Conservation (phyloP, 2,329 filamentous ascomycete species). For the Podosphaera aphanis region DNA sequence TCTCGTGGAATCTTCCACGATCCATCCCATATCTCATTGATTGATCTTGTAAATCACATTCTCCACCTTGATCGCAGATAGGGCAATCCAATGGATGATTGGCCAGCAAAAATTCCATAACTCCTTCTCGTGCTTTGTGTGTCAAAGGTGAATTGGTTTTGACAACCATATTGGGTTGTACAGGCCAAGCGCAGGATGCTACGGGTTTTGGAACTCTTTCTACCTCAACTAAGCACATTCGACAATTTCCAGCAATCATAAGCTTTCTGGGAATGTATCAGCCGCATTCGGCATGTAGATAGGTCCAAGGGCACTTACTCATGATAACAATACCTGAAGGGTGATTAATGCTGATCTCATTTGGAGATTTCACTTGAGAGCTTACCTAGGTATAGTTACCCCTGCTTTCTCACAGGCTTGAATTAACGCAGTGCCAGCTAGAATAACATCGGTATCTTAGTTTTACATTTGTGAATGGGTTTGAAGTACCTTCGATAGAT, state of each 20-base stretch:
- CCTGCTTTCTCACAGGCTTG: constrained; percentile 98
- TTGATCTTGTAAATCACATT: constrained; percentile 97
- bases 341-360: constrained; percentile 12
- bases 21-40: constrained; percentile 97
- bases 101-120: constrained; percentile 95
- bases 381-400: constrained; percentile 60
- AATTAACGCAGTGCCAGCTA: constrained; percentile 89
- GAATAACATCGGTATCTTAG: constrained; percentile 18
- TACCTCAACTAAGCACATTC: constrained; percentile 98
- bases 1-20: constrained; percentile 87
- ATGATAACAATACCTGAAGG: constrained; percentile 81
- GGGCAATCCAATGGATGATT: constrained; percentile 94
- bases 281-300: constrained; percentile 7
- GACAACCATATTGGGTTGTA: constrained; percentile 95
- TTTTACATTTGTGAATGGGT: constrained; percentile 5
- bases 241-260: constrained; percentile 97
- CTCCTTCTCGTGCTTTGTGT: constrained; percentile 94
- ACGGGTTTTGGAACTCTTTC: constrained; percentile 91
- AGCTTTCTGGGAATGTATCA: constrained; percentile 44
- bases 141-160: constrained; percentile 92
- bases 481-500: constrained; percentile 64
- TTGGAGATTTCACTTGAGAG: constrained; percentile 2
- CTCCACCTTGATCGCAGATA: constrained; percentile 95
- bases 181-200: constrained; percentile 95
- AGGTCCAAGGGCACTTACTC: constrained; percentile 37